A percentile compares a stretch with the other conserved stretches of the same genome.
Evolutionary conservation across 1,139 yeast genomes (phyloP).

Genomic region (Saccharomyces hybrid): DNA sequence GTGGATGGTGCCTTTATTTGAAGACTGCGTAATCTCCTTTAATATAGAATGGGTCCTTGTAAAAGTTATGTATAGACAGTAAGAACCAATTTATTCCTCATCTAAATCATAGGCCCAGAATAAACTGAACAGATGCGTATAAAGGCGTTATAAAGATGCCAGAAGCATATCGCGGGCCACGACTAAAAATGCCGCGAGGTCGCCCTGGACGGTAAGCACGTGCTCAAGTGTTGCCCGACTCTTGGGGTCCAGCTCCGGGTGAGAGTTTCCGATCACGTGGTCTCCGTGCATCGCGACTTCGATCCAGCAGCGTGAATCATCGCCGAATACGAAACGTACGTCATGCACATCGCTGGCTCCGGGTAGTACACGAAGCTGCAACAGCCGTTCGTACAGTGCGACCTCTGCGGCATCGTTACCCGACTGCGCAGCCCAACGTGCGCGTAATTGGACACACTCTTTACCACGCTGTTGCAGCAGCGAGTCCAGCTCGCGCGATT

Average conservation of each 20-base stretch:
- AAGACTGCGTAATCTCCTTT: neutral
- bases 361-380: neutral
- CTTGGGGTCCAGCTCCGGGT: neutral
- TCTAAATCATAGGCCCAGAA: neutral
- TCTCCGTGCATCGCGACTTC: neutral
- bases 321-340: neutral
- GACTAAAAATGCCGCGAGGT: neutral
- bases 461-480: neutral
- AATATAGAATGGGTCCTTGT: neutral
- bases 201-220: neutral
- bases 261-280: neutral
- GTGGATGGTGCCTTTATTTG: neutral
- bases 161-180: neutral
- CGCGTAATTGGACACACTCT: neutral
- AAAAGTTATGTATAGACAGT: neutral
- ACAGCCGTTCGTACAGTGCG: neutral
- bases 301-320: neutral
- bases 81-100: neutral
- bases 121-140: neutral
- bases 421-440: neutral
- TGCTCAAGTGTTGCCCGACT: neutral
- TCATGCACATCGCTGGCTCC: neutral
- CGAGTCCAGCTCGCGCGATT: slow-evolving; percentile 1
- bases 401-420: neutral
- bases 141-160: neutral